Evolutionary conservation across 192 early-diverging fungal species (phyloP).

Genomic region (Linnemannia elongata): DNA sequence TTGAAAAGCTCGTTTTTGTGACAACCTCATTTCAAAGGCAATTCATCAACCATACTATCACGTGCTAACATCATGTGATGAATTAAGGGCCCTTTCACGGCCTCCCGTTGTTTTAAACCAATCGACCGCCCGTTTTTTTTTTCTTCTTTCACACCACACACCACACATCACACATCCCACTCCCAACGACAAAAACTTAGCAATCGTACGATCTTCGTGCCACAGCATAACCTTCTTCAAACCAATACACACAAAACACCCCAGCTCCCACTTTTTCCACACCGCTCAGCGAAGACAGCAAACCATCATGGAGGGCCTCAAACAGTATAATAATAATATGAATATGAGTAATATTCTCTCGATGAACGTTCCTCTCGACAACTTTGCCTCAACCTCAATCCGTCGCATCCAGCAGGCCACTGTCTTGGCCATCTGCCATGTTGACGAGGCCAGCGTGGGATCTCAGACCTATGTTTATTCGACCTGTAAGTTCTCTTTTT

Average conservation of each 20-base stretch:
- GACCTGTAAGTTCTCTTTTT: constrained; percentile 38
- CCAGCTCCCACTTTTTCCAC: constrained; percentile 39
- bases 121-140: not conserved
- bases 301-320: constrained; percentile 58
- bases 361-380: constrained; percentile 41
- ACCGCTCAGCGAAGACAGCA: constrained; percentile 58
- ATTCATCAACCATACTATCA: no score
- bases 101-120: not conserved
- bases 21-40: not conserved
- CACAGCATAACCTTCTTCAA: not conserved
- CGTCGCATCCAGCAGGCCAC: constrained; percentile 23
- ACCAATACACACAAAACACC: not conserved
- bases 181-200: not conserved
- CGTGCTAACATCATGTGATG: no score
- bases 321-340: constrained; percentile 42
- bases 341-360: constrained; percentile 38
- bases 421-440: constrained; percentile 45
- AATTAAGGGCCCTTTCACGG: not conserved
- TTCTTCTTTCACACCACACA: not conserved
- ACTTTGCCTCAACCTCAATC: constrained; percentile 32
- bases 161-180: not conserved
- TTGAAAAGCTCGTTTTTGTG: not conserved
- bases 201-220: constrained; percentile 11
- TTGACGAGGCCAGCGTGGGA: constrained; percentile 44
- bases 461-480: constrained; percentile 54